Percentiles rank a stretch among this genome's conserved stretches.
Conservation (phyloP, 352 stramenopile species). For the Pythium rhizo-oryzae region DNA sequence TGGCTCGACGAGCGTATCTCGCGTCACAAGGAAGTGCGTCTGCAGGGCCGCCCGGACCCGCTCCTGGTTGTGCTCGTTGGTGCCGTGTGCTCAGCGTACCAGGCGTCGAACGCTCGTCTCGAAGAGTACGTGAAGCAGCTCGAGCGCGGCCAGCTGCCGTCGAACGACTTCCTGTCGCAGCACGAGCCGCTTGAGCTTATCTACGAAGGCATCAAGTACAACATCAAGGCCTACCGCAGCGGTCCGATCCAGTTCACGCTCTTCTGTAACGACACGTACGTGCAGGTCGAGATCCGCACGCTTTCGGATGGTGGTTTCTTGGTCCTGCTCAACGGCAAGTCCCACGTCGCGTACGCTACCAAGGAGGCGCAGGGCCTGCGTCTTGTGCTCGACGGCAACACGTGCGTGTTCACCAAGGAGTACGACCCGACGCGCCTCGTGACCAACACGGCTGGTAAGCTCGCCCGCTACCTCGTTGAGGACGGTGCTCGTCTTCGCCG, state of each 20-base stretch:
- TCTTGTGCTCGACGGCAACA: conserved; percentile 95
- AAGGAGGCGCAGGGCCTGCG: conserved; percentile 90
- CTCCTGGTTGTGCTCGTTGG: conserved; percentile 90
- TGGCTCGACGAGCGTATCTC: conserved; percentile 99
- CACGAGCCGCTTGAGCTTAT: conserved; percentile 96
- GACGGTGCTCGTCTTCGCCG: conserved; percentile 92
- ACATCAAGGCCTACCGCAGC: conserved; percentile 90
- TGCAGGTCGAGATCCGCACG: conserved; percentile 94
- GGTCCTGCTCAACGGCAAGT: conserved; percentile 96
- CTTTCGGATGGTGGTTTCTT: conserved; percentile 99
- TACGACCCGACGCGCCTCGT: conserved; percentile 98
- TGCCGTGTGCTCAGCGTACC: conserved; percentile 83
- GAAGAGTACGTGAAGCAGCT: conserved; percentile 86
- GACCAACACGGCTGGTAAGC: conserved; percentile 98
- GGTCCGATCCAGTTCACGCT: conserved; percentile 93
- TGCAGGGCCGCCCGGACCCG: conserved; percentile 82
- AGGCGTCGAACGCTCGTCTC: conserved; percentile 70
- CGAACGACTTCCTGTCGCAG: conserved; percentile 85
- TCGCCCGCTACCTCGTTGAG: conserved; percentile 99
- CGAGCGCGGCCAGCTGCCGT: conserved; percentile 92
- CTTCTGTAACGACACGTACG: conserved; percentile 85
- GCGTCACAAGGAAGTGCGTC: conserved; percentile 89
- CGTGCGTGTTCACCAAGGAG: conserved; percentile 98
- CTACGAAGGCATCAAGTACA: conserved; percentile 99
- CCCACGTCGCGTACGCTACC: conserved; percentile 97